These are phyloP conservation scores for Aspergillus ellipticus DNA, from an alignment of 495 filamentous ascomycete species.

Conservation along the genomic window DNA sequence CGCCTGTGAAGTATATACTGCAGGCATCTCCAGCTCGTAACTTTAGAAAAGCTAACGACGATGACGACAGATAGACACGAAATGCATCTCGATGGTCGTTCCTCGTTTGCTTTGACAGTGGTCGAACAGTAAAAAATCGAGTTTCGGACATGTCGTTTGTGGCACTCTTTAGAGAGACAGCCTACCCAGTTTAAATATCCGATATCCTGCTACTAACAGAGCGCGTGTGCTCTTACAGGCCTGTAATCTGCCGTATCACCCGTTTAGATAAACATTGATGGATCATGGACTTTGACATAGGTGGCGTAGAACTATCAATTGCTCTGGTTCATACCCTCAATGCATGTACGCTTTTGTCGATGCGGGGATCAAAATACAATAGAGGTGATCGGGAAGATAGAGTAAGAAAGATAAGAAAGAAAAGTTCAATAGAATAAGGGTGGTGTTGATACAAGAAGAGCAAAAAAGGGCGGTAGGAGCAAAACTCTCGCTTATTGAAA, in stretches of 20 bases:
- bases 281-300: too few species aligned
- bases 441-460: too few species aligned
- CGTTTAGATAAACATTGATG: not conserved
- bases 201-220: not conserved
- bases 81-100: conserved; percentile 57
- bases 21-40: conserved; percentile 59
- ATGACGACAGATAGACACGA: conserved; percentile 63
- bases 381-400: too few species aligned
- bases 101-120: conserved; percentile 47
- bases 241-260: not conserved
- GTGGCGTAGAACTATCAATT: not conserved
- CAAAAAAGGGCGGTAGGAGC: too few species aligned
- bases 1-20: conserved; percentile 43
- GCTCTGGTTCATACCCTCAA: too few species aligned
- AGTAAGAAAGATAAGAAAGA: too few species aligned
- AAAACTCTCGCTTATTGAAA: too few species aligned
- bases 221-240: not conserved
- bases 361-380: too few species aligned
- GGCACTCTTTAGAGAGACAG: not conserved
- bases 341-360: too few species aligned
- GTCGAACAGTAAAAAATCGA: conserved; percentile 51
- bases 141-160: conserved; percentile 33
- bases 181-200: too few species aligned
- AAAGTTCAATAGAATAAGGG: too few species aligned
- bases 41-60: conserved; percentile 56